Evolutionary conservation across 495 filamentous ascomycete genomes (phyloP), one percentile per base, ranked within the genome.

Genomic region (Pseudevernia furfuracea): DNA sequence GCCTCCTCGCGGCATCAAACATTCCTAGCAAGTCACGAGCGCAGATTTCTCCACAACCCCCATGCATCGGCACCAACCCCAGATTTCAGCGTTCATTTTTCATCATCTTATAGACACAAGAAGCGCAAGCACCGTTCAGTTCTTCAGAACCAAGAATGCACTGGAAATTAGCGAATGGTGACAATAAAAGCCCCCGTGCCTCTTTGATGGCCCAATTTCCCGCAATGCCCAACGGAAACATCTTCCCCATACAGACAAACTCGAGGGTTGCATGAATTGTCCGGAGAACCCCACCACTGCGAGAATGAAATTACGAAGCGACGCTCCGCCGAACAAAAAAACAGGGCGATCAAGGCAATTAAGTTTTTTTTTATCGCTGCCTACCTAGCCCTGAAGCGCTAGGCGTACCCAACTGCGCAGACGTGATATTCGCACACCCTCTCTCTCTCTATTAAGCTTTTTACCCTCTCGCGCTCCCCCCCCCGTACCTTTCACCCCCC

Each of bases 61-160:
- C 52, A 55, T 10, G 52, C 9, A 55, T 34, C 52, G 17, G 30
- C 7, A 55, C 15, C 30, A 34, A 55, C 52, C 30, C 52, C 52
- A 55, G 52, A n/a, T 4, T 19, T 34, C 30, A 34, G 30, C 49
- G 34, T 55, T 34, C 9, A 6, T 4, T 1, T 34, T 9, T 21
- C 52, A 52, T 52, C 2, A 30, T 55, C 30, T 21, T 34, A 34
- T 55, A 55, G 28, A 55, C n/a, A 5, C 15, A 34, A 34, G 30
- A 55, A 55, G 52, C 52, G 52, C 52, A 55, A 55, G 52, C 52
- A 53, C 49, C 49, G 17, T 55, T 34, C 28, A 21, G 4, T 21
- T 19, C 5, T 10, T 55, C 36, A 55, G 30, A 55, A 12, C 30
- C n/a, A n/a, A 34, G 15, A 19, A 34, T 21, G 17, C 7, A 55